A percentile compares a stretch with the other conserved stretches of the same genome.
These are phyloP conservation scores for Platanthera guangdongensis DNA, from an alignment of 106 monocot species.

Conservation along the genomic window DNA sequence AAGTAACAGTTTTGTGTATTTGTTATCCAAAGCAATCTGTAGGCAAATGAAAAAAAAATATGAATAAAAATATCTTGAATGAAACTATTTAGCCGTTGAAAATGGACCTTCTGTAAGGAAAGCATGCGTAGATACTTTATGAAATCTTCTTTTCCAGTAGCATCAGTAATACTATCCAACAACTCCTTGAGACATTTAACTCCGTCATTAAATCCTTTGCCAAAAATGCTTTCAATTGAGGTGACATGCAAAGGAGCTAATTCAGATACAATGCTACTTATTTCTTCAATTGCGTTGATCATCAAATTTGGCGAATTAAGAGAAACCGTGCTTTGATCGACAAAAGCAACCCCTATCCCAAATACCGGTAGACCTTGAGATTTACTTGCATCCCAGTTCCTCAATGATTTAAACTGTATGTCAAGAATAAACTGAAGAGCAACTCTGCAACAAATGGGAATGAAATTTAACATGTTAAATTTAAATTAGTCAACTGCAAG, in stretches of 20 bases:
- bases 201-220: slow-evolving; percentile 19
- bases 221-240: slow-evolving; percentile 51
- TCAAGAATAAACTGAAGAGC: slow-evolving; percentile 90
- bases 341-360: slow-evolving; percentile 76
- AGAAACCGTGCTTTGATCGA: slow-evolving; percentile 56
- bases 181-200: slow-evolving; percentile 28
- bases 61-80: background rate
- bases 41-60: background rate
- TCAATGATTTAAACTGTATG: slow-evolving; percentile 72
- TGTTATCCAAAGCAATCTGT: slow-evolving; percentile 86
- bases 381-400: slow-evolving; percentile 90
- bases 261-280: slow-evolving; percentile 41
- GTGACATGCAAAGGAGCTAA: slow-evolving; percentile 55
- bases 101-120: slow-evolving; percentile 77
- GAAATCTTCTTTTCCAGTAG: slow-evolving; percentile 89
- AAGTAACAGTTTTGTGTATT: slow-evolving; percentile 67
- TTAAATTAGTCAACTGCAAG: background rate
- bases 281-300: slow-evolving; percentile 41
- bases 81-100: slow-evolving; percentile 1
- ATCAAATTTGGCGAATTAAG: slow-evolving; percentile 12
- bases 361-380: slow-evolving; percentile 81
- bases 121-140: slow-evolving; percentile 48
- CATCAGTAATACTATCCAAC: slow-evolving; percentile 49
- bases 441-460: slow-evolving; percentile 33
- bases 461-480: slow-evolving; percentile 4